Base-by-base conservation (phyloP, 352 stramenopile species). In the Blastocystis sp. region DNA sequence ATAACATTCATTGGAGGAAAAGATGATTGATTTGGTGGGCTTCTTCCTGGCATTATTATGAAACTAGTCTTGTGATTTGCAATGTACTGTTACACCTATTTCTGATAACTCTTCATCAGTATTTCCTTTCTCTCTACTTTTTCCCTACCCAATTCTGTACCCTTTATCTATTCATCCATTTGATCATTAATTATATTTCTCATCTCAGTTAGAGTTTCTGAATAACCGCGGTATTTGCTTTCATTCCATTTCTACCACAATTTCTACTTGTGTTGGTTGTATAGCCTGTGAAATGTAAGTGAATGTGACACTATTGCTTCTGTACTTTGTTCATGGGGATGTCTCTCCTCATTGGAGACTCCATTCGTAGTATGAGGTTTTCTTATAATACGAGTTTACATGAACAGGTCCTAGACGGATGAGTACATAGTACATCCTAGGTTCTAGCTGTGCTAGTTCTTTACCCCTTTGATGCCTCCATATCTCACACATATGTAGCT, bases 401-500 rank as follows among this genome's bases (percentile, higher is more conserved):
- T 44, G 33, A 76, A 44, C 13, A 33, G 35, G 33, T 44, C 9
- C 64, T 24, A 76, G 64, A 76, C 27, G 33, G 11, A 27, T 56
- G 64, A 76, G 64, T 76, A 76, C 64, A 76, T 76, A 76, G 64
- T 76, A 76, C 64, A 76, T 76, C 64, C 53, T 48, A 76, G 64
- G 64, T 48, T 48, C 40, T 48, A 48, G 40, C 64, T 56, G 64
- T 76, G 27, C 44, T 56, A 76, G 53, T n/a, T 24, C 64, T 19
- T 15, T 56, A 76, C 64, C 64, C 64, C 64, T 76, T 27, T 76
- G 64, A 48, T 76, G 64, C 64, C 64, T 76, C 64, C 64, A 76
- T 76, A 76, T 76, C 64, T 76, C 64, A 76, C 64, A 44, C 64
- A 76, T 76, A 7, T 76, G 33, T 76, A 76, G 64, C 27, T 76